phyloP scores from a whole-genome alignment of 371 early-diverging fungal species.

The Mucor irregularis region DNA sequence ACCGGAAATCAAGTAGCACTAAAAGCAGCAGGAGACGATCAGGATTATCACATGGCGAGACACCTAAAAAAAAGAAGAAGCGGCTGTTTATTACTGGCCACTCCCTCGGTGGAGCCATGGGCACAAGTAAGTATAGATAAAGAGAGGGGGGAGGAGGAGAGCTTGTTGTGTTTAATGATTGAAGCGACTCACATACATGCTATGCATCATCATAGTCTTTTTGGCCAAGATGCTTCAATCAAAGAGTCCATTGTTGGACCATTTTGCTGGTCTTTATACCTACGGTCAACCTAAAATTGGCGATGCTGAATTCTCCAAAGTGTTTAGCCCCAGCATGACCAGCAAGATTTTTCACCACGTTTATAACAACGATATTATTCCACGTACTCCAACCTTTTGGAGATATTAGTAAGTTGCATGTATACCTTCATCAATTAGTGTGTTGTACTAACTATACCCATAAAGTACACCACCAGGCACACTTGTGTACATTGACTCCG shows the following conservation, averaged over 20 bases:
- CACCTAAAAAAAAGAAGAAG: constrained; percentile 15
- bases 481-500: constrained; percentile 59
- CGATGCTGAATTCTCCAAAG: constrained; percentile 52
- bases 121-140: constrained; percentile 42
- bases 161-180: not conserved
- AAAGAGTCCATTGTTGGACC: constrained; percentile 51
- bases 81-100: constrained; percentile 48
- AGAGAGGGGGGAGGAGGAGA: too few species aligned
- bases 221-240: constrained; percentile 62
- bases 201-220: constrained; percentile 35
- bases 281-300: constrained; percentile 63
- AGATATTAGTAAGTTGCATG: constrained; percentile 18
- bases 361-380: constrained; percentile 53
- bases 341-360: constrained; percentile 62
- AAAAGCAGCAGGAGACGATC: constrained; percentile 5
- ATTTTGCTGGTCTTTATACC: constrained; percentile 60
- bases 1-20: not conserved
- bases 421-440: not conserved
- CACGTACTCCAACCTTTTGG: constrained; percentile 14
- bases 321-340: constrained; percentile 48
- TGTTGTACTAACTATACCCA: not conserved
- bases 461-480: constrained; percentile 59
- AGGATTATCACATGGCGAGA: constrained; percentile 16
- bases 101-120: constrained; percentile 47
- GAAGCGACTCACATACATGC: not conserved